phyloP scores from a whole-genome alignment of 225 moss, liverwort and hornwort species.

The Polytrichum formosum region DNA sequence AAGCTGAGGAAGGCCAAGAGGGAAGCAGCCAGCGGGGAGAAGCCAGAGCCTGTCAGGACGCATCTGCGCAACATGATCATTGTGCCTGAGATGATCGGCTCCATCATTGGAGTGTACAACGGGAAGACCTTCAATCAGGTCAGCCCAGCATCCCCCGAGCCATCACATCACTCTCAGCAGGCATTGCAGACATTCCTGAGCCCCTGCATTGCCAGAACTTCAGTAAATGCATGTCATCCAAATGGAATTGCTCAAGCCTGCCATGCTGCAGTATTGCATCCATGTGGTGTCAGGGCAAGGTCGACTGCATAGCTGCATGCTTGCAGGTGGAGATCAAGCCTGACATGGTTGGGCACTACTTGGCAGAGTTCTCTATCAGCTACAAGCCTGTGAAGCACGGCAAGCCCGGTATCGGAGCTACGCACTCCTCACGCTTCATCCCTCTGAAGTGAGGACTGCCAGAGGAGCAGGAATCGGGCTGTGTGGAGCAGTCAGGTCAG shows the following conservation, averaged over 20 bases:
- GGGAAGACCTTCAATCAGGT: conserved; percentile 78
- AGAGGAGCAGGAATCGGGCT: too few relatives aligned
- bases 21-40: conserved; percentile 70
- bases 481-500: too few relatives aligned
- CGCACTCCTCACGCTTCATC: conserved; percentile 42
- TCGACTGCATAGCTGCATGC: too few relatives aligned
- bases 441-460: conserved; percentile 46
- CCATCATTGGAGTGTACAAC: conserved; percentile 77
- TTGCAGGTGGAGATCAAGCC: too few relatives aligned
- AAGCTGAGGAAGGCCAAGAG: conserved; percentile 76
- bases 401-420: conserved; percentile 42
- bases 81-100: conserved; percentile 74
- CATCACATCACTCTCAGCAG: too few relatives aligned
- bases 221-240: too few relatives aligned
- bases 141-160: too few relatives aligned
- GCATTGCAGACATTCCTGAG: too few relatives aligned
- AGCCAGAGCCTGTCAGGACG: conserved; percentile 79
- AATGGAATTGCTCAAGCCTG: too few relatives aligned
- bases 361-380: conserved; percentile 42
- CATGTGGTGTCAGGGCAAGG: too few relatives aligned
- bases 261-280: too few relatives aligned
- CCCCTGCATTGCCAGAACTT: too few relatives aligned
- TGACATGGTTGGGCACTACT: conserved; percentile 37
- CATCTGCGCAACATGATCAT: conserved; percentile 78
- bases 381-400: conserved; percentile 45